phyloP scores from a whole-genome alignment of 176 grass and related monocot genomes.

The Puya raimondii region DNA sequence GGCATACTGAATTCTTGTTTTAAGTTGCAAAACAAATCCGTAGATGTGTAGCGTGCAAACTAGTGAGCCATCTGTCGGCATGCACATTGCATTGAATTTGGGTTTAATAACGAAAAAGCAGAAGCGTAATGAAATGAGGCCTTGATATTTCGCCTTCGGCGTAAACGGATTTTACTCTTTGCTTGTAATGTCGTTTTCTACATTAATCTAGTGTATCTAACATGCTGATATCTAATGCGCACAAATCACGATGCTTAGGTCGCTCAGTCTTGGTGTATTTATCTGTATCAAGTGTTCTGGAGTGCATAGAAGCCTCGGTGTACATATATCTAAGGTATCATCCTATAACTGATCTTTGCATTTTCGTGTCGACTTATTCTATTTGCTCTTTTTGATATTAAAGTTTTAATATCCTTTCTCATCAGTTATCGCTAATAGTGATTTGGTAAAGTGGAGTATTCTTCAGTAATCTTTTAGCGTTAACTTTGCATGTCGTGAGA shows the following conservation, averaged over 20 bases:
- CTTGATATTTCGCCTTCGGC: neutral
- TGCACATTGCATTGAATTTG: no score
- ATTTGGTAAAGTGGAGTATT: neutral
- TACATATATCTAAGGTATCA: constrained; percentile 65
- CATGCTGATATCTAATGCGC: neutral
- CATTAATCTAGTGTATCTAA: neutral
- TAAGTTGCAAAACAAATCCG: no score
- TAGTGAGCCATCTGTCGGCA: no score
- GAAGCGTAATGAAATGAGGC: no score
- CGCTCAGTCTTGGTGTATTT: constrained; percentile 80
- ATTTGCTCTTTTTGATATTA: neutral
- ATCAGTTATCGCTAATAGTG: neutral
- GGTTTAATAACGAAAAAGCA: no score
- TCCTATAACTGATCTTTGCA: neutral
- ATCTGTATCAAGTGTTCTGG: constrained; percentile 99
- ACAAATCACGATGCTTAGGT: constrained; percentile 34
- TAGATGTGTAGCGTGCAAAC: no score
- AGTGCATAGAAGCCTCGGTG: constrained; percentile 85
- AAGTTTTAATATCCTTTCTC: neutral
- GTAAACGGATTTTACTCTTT: neutral
- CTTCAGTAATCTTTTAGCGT: neutral
- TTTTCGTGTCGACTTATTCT: neutral
- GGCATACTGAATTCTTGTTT: no score
- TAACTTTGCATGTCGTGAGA: neutral
- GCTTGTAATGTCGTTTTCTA: neutral